A percentile compares a stretch with the other conserved stretches of the same genome.
Conservation (phyloP, 2,329 filamentous ascomycete species). For the Thielaviopsis ethacetica region DNA sequence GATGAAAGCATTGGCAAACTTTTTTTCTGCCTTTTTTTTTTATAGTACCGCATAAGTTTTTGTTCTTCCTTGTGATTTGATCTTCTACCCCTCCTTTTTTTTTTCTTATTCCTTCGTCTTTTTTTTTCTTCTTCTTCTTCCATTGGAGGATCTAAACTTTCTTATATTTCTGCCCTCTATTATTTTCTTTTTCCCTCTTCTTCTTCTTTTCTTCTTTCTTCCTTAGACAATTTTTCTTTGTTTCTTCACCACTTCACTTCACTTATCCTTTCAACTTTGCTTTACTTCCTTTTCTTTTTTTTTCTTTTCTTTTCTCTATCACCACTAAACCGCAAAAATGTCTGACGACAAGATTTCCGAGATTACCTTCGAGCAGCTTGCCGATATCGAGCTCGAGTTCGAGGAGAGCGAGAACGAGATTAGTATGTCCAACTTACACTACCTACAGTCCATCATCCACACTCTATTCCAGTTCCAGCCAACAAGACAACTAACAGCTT, state of each 20-base stretch:
- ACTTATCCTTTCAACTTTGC: no score
- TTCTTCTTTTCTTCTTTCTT: slow-evolving; percentile 5
- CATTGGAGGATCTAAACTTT: neutral
- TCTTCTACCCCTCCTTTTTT: no score
- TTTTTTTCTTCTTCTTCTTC: neutral
- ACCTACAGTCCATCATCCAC: neutral
- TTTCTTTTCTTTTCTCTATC: neutral
- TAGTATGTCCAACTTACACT: slow-evolving; percentile 44
- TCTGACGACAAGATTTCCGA: slow-evolving; percentile 18
- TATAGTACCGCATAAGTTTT: no score
- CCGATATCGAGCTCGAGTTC: slow-evolving; percentile 68
- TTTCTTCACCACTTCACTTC: neutral
- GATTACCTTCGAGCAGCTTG: slow-evolving; percentile 60
- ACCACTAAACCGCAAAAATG: slow-evolving; percentile 15
- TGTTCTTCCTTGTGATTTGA: no score
- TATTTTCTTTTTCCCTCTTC: slow-evolving; percentile 8
- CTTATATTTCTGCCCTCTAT: neutral
- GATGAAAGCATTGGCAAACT: neutral
- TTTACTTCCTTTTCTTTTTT: slow-evolving; percentile 4
- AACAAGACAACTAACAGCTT: slow-evolving; percentile 11
- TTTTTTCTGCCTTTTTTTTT: neutral
- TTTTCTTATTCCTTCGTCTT: no score
- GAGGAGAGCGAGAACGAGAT: slow-evolving; percentile 70
- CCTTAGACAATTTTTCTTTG: neutral
- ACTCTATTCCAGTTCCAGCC: neutral